A percentile compares a stretch with the other conserved stretches of the same genome.
Conservation (phyloP, 2,329 filamentous ascomycete species). For the Apiospora saccharicola region DNA sequence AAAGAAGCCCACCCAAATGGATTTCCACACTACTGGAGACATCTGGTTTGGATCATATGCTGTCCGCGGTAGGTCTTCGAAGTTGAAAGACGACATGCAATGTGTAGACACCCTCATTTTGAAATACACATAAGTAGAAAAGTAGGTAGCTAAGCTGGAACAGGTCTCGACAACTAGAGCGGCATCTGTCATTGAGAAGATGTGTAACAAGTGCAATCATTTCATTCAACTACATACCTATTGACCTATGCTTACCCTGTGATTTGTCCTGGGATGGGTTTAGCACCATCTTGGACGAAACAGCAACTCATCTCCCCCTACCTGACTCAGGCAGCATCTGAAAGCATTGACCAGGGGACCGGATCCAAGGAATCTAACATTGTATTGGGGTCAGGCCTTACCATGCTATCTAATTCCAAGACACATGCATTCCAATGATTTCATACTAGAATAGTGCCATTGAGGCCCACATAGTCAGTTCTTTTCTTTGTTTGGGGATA, state of each 20-base stretch:
- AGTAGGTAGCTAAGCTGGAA: not conserved
- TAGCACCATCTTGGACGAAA: not conserved
- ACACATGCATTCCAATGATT: slow-evolving; percentile 14
- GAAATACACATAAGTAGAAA: not conserved
- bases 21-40: not conserved
- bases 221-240: slow-evolving; percentile 20
- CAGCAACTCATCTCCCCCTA: not conserved
- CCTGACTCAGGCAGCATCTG: slow-evolving; percentile 7
- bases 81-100: not conserved
- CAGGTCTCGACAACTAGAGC: not conserved
- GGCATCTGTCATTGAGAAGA: not conserved
- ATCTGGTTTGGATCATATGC: not conserved
- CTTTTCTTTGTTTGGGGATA: slow-evolving; percentile 17
- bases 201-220: not conserved
- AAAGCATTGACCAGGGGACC: slow-evolving; percentile 6
- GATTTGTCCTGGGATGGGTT: not conserved
- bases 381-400: slow-evolving; percentile 2
- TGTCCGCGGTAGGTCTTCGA: not conserved
- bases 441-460: not conserved
- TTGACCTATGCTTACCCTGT: not conserved
- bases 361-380: slow-evolving; percentile 11
- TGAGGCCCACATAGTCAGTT: slow-evolving; percentile 13
- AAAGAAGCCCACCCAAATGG: not conserved
- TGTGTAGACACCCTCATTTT: not conserved
- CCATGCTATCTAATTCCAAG: not conserved